These are phyloP conservation scores for Vaccinium myrtillus DNA, from an alignment of 148 eudicot species.

Conservation along the genomic window DNA sequence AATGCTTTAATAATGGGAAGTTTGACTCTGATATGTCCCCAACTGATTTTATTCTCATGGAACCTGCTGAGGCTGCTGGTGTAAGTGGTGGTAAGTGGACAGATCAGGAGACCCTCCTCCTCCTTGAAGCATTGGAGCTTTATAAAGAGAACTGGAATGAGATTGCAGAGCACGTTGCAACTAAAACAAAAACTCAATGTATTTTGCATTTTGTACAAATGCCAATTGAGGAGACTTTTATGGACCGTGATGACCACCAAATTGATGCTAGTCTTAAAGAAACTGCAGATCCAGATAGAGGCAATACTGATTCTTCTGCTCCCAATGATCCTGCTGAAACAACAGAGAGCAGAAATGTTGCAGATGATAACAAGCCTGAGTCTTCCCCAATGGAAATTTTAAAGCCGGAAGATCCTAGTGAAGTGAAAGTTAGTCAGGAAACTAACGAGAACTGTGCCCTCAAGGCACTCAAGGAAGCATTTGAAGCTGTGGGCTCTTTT, in stretches of 20 bases:
- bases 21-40: constrained; percentile 89
- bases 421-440: constrained; percentile 28
- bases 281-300: constrained; percentile 36
- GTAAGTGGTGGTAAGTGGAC: constrained; percentile 96
- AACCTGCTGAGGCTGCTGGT: constrained; percentile 90
- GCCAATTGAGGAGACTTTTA: constrained; percentile 89
- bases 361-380: constrained; percentile 37
- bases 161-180: constrained; percentile 98
- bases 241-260: constrained; percentile 52
- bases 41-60: constrained; percentile 95
- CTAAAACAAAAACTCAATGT: constrained; percentile 96
- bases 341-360: constrained; percentile 32
- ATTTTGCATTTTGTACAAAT: constrained; percentile 94
- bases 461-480: constrained; percentile 87
- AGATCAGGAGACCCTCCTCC: constrained; percentile 96
- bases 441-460: constrained; percentile 47
- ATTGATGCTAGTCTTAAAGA: constrained; percentile 31
- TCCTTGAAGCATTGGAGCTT: constrained; percentile 93
- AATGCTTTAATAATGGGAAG: constrained; percentile 90
- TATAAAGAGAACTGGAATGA: constrained; percentile 97
- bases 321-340: constrained; percentile 47
- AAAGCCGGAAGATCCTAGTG: constrained; percentile 31
- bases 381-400: constrained; percentile 42
- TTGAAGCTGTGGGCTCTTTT: constrained; percentile 69
- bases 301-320: constrained; percentile 33